Conservation (phyloP, 1,284 basidiomycete species). For the Meira nashicola region DNA sequence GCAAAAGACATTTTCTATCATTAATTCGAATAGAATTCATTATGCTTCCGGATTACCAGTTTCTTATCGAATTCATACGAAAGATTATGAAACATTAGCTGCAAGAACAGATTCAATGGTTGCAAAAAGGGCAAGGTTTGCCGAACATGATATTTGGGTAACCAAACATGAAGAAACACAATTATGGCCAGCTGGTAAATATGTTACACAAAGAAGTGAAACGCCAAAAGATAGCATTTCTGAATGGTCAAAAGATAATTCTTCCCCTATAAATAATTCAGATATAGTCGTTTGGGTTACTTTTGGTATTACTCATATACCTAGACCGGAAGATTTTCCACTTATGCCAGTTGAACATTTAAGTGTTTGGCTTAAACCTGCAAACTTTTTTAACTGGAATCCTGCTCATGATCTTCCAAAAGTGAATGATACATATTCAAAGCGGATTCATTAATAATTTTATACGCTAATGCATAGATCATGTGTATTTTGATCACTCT, state of each 20-base stretch:
- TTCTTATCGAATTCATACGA: conserved; percentile 65
- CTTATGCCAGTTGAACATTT: conserved; percentile 80
- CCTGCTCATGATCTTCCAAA: conserved; percentile 81
- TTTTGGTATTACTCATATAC: conserved; percentile 68
- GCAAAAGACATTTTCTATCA: conserved; percentile 69
- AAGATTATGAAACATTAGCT: conserved; percentile 66
- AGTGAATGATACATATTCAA: conserved; percentile 49
- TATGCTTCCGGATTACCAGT: conserved; percentile 56
- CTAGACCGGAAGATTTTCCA: conserved; percentile 60
- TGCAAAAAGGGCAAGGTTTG: conserved; percentile 70
- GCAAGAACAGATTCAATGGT: conserved; percentile 68
- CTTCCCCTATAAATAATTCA: conserved; percentile 64
- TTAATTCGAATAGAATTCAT: conserved; percentile 56
- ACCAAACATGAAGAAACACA: conserved; percentile 63
- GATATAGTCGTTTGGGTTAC: conserved; percentile 75
- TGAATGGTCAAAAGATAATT: conserved; percentile 61
- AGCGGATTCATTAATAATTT: no score
- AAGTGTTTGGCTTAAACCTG: conserved; percentile 71
- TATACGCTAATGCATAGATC: no score
- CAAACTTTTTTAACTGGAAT: conserved; percentile 74
- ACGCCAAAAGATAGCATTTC: conserved; percentile 63
- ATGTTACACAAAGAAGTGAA: conserved; percentile 63
- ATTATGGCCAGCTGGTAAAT: conserved; percentile 80
- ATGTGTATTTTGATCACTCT: no score
- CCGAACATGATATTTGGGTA: conserved; percentile 69